These are phyloP conservation scores for Trichophyton verrucosum DNA, from an alignment of 2,329 filamentous ascomycete species.

Conservation along the genomic window DNA sequence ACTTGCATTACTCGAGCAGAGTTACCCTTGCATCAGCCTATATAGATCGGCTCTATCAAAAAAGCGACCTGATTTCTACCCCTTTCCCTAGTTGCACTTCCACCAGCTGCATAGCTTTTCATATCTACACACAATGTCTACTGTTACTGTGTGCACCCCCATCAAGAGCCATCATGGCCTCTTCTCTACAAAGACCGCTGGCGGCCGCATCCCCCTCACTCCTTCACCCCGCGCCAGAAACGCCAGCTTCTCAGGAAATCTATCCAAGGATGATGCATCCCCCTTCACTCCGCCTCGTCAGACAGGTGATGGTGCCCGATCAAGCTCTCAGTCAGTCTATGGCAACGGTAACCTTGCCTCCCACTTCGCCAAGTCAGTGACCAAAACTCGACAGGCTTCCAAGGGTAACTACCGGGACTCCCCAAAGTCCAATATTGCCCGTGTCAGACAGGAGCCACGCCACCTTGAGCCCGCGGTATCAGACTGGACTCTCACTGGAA, in stretches of 20 bases:
- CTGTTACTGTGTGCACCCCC: slow-evolving; percentile 70
- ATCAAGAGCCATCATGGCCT: slow-evolving; percentile 89
- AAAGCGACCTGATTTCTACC: slow-evolving; percentile 8
- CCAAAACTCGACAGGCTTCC: slow-evolving; percentile 33
- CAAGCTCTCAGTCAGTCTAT: slow-evolving; percentile 57
- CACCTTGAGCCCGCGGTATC: slow-evolving; percentile 85
- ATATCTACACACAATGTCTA: slow-evolving; percentile 56
- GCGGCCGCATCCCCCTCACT: slow-evolving; percentile 86
- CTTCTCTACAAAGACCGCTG: slow-evolving; percentile 84
- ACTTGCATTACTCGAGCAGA: slow-evolving; percentile 21
- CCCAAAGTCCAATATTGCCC: slow-evolving; percentile 68
- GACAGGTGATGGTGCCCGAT: slow-evolving; percentile 41
- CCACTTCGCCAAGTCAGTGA: slow-evolving; percentile 58
- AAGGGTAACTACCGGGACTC: slow-evolving; percentile 63
- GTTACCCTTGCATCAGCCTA: slow-evolving; percentile 16
- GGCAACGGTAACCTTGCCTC: slow-evolving; percentile 62
- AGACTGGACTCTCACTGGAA: slow-evolving; percentile 82
- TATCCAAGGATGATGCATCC: slow-evolving; percentile 51
- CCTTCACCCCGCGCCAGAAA: slow-evolving; percentile 66
- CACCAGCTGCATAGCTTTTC: not conserved
- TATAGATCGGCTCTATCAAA: slow-evolving; percentile 23
- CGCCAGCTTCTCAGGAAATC: slow-evolving; percentile 31
- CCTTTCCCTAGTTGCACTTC: slow-evolving; percentile 13
- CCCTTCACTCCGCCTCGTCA: slow-evolving; percentile 62
- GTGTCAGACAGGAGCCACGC: slow-evolving; percentile 59